Evolutionary conservation across 2,329 filamentous ascomycete genomes (phyloP).

Genomic region (Ophiostoma quercus): DNA sequence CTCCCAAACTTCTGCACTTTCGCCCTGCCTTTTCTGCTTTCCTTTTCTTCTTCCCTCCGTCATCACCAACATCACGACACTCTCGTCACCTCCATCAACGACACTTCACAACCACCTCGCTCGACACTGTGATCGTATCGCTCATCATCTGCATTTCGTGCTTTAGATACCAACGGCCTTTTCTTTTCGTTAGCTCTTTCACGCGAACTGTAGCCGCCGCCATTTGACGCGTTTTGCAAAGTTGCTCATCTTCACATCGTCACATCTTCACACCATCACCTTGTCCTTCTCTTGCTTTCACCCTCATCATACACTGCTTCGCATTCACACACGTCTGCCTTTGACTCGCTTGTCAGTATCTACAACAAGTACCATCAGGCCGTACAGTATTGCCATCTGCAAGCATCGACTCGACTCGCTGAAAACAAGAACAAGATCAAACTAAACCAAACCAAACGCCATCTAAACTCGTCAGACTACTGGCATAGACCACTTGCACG

Average conservation of each 20-base stretch:
- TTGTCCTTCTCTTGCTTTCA: background rate
- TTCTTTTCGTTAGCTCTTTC: background rate
- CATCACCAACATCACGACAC: background rate
- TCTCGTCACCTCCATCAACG: background rate
- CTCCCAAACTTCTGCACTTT: background rate
- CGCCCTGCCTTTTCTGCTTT: no score
- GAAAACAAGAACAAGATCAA: background rate
- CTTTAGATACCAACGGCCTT: background rate
- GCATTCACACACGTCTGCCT: no score
- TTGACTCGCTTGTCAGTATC: background rate
- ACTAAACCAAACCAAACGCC: background rate
- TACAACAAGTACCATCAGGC: background rate
- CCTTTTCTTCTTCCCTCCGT: background rate
- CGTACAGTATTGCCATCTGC: constrained; percentile 9
- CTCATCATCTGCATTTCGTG: constrained; percentile 5
- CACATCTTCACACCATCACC: background rate
- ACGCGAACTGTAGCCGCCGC: constrained; percentile 10
- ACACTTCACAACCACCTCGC: background rate
- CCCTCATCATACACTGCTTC: background rate
- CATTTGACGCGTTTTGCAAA: background rate
- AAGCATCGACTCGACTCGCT: background rate
- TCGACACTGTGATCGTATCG: constrained; percentile 11
- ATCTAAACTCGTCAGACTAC: background rate
- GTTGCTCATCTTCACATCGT: background rate
- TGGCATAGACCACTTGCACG: background rate